A percentile compares a stretch with the other conserved stretches of the same genome.
phyloP scores from a whole-genome alignment of 768 basidiomycete genomes.

The Tricholoma furcatifolium region DNA sequence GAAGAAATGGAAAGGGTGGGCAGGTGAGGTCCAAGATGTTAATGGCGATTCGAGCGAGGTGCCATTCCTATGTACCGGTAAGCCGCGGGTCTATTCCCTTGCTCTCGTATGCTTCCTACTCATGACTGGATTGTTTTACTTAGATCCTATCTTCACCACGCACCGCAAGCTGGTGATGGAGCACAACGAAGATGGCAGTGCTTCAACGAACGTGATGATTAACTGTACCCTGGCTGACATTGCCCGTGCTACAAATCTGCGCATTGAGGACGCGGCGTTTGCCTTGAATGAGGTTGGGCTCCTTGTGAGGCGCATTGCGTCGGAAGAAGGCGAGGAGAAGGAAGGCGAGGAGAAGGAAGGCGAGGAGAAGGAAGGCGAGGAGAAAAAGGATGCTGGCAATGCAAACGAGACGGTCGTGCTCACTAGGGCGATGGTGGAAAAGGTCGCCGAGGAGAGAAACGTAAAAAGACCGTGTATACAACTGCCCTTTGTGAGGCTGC shows the following conservation, averaged over 20 bases:
- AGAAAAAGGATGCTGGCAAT: constrained; percentile 23
- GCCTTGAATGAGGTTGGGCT: constrained; percentile 87
- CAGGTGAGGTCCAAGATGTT: constrained; percentile 59
- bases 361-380: no score
- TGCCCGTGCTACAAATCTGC: constrained; percentile 75
- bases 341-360: no score
- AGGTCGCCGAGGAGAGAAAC: constrained; percentile 63
- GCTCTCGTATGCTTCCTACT: not conserved
- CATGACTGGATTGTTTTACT: not conserved
- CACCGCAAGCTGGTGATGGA: constrained; percentile 59
- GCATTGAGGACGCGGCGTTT: constrained; percentile 84
- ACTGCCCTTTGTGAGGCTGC: constrained; percentile 51
- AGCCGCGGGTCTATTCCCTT: constrained; percentile 10
- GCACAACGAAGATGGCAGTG: constrained; percentile 63
- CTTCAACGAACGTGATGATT: constrained; percentile 65
- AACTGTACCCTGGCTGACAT: constrained; percentile 76
- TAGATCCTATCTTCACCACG: constrained; percentile 54
- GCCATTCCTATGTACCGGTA: constrained; percentile 40
- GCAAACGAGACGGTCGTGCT: constrained; percentile 37
- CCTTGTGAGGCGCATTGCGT: constrained; percentile 43
- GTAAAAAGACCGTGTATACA: constrained; percentile 74
- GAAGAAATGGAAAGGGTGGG: constrained; percentile 67
- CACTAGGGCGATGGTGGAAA: constrained; percentile 40
- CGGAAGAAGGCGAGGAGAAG: constrained; percentile 17
- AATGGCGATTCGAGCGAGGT: constrained; percentile 24